Evolutionary conservation across 169 alveolate genomes (phyloP), one percentile per base, ranked within the genome.

Genomic region (Perkinsus marinus): DNA sequence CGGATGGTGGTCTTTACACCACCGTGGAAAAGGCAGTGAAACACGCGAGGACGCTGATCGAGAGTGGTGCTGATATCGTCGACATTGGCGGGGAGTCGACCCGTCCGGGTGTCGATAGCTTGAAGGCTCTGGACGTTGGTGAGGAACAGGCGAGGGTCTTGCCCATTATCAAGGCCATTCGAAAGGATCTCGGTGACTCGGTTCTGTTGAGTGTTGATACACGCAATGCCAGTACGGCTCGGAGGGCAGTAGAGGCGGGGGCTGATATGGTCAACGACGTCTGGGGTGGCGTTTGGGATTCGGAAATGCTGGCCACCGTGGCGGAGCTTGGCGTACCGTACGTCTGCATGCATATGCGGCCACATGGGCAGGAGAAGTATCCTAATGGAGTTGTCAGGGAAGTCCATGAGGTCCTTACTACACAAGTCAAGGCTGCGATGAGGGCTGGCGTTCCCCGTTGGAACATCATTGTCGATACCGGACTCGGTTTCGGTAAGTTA

Each of bases 31-130:
- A 90, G 38, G 93, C 93, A 0, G 89, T 90, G 26, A 39, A 34
- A 9, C 89, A 68, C 0, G 93, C 93, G 3, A 57, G 34, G 39
- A 16, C 16, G 5, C 79, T 41, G 92, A 46, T 90, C 43, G 46
- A 26, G 39, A 91, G 30, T 2, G 94, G 94, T 26, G 94, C 94
- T 5, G 92, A 90, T 39, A 79, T 92, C 5, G 16, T 92, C 69
- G 94, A 92, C 68, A 39, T 92, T 2, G 94, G 94, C 0, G 94
- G 94, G n/a, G 94, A 92, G 43, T 92, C 94, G 34, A 92, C 94
- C 0, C 91, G 90, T 10, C 68, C 92, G 9, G 79, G 79, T 19
- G 22, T 30, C 79, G 22, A 57, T 30, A 57, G 79, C 79, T 16
- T 57, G 26, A 57, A 57, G 26, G 79, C 30, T 0, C 34, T 57